Conservation (phyloP, 495 filamentous ascomycete species). For the Bathelium albidoporum region DNA sequence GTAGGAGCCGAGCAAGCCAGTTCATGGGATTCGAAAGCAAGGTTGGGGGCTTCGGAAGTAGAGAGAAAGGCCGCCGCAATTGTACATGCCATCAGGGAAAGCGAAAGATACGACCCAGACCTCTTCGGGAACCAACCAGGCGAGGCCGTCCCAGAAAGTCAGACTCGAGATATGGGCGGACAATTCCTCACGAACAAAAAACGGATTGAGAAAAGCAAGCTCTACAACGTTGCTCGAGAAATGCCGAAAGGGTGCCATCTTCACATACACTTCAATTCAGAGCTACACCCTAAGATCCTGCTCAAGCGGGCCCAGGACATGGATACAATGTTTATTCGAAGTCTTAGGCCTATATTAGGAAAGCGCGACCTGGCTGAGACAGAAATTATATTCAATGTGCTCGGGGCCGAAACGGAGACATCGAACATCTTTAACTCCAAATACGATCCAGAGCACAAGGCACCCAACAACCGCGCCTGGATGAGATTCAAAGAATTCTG, state of each 20-base stretch:
- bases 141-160: conserved; percentile 23
- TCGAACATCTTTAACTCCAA: conserved; percentile 22
- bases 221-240: conserved; percentile 22
- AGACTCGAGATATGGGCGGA: conserved; percentile 31
- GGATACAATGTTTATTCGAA: conserved; percentile 28
- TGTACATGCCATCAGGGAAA: conserved; percentile 24
- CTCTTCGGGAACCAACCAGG: conserved; percentile 28
- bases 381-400: conserved; percentile 32
- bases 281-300: conserved; percentile 24
- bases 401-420: conserved; percentile 12
- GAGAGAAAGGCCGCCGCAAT: conserved; percentile 23
- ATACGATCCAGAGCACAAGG: conserved; percentile 21
- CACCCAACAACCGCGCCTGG: conserved; percentile 15
- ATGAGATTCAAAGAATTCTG: conserved; percentile 26
- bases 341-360: conserved; percentile 18
- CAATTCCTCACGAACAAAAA: conserved; percentile 30
- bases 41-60: conserved; percentile 9
- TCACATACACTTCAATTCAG: conserved; percentile 34
- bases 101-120: conserved; percentile 22
- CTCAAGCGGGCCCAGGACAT: conserved; percentile 11
- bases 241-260: conserved; percentile 30
- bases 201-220: conserved; percentile 25
- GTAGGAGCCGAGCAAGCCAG: conserved; percentile 13
- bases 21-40: conserved; percentile 22
- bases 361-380: conserved; percentile 14